Percentiles rank a stretch among this genome's conserved stretches.
phyloP scores from a whole-genome alignment of 139 green algal genomes.

The Chlamydomonas eustigma region DNA sequence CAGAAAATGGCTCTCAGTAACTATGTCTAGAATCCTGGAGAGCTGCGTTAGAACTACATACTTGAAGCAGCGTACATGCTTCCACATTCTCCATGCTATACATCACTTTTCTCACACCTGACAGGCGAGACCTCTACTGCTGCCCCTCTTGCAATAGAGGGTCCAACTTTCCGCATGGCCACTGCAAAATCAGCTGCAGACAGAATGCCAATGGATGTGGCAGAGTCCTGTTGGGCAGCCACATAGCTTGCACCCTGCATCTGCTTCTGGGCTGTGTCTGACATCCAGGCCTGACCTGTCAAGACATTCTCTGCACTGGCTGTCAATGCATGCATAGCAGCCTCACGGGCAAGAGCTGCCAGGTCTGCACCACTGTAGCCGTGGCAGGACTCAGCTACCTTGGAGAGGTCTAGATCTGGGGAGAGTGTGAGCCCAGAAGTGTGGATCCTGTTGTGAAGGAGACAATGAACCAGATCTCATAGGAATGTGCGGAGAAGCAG shows the following conservation, averaged over 20 bases:
- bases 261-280: too few species aligned
- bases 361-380: conserved; percentile 88
- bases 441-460: conserved; percentile 66
- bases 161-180: conserved; percentile 52
- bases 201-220: not conserved
- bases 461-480: too few species aligned
- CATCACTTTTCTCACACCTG: conserved; percentile 12
- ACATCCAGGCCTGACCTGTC: too few species aligned
- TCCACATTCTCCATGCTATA: not conserved
- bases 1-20: too few species aligned
- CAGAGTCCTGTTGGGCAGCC: not conserved
- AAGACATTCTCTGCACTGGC: conserved; percentile 12
- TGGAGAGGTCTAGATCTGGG: conserved; percentile 57
- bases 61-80: too few species aligned
- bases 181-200: conserved; percentile 42
- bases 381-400: conserved; percentile 55
- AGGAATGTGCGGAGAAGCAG: too few species aligned
- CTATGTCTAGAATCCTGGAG: too few species aligned
- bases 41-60: too few species aligned
- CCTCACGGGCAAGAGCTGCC: conserved; percentile 66
- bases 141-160: conserved; percentile 57
- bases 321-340: conserved; percentile 66
- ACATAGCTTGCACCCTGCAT: too few species aligned
- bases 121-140: conserved; percentile 48
- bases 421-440: conserved; percentile 45